Percentiles rank a stretch among this genome's conserved stretches.
phyloP scores from a whole-genome alignment of 1,139 yeast species.

The Arxiozyma telluris region DNA sequence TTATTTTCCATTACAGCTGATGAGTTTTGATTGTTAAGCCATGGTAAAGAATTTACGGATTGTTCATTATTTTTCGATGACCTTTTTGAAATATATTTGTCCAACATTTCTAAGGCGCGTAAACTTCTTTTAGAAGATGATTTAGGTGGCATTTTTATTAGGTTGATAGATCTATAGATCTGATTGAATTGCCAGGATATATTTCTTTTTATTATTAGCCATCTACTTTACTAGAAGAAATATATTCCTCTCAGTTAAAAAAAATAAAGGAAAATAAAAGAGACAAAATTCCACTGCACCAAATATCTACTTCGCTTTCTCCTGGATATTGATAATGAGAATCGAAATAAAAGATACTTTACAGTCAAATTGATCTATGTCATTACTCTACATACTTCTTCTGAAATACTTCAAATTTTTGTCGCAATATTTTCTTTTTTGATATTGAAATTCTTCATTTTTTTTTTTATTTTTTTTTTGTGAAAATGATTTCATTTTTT shows the following conservation, averaged over 20 bases:
- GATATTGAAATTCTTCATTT: not conserved
- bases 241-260: not conserved
- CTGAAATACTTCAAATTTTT: not conserved
- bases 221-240: not conserved
- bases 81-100: constrained; percentile 12
- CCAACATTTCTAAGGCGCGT: constrained; percentile 20
- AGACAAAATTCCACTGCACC: too few species aligned
- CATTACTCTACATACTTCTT: too few species aligned
- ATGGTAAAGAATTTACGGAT: constrained; percentile 5
- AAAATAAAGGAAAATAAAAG: too few species aligned
- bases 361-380: too few species aligned
- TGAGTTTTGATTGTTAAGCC: constrained; percentile 2
- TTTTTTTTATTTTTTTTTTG: too few species aligned
- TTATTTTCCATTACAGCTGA: not conserved
- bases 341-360: too few species aligned
- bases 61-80: constrained; percentile 9
- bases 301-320: too few species aligned
- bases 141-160: not conserved
- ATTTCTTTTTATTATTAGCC: too few species aligned
- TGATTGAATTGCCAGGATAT: not conserved
- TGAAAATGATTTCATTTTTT: not conserved
- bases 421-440: not conserved
- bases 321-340: too few species aligned
- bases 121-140: constrained; percentile 1
- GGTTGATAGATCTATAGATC: not conserved